Evolutionary conservation across 2,329 filamentous ascomycete genomes (phyloP).

Genomic region (Ophiostoma piceae): DNA sequence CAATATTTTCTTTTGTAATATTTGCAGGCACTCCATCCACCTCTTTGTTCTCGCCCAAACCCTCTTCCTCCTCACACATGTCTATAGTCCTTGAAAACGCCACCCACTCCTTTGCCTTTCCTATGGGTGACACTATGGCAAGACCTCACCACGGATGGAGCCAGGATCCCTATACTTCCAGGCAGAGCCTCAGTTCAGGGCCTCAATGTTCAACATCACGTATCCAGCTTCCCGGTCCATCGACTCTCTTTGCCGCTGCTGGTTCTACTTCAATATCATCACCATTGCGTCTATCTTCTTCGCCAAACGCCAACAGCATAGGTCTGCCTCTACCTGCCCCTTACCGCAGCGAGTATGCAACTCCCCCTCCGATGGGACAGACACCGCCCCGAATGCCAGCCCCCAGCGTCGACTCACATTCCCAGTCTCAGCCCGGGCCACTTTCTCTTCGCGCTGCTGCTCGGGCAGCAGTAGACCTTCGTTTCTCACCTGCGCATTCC

Average conservation of each 20-base stretch:
- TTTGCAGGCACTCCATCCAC: neutral
- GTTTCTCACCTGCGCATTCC: neutral
- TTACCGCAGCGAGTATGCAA: neutral
- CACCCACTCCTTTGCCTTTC: slow-evolving; percentile 33
- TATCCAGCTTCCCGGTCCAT: neutral
- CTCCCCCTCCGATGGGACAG: neutral
- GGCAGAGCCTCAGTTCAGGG: neutral
- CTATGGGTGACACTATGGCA: slow-evolving; percentile 37
- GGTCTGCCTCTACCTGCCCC: neutral
- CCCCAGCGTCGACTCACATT: neutral
- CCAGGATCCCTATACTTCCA: slow-evolving; percentile 28
- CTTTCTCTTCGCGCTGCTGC: neutral
- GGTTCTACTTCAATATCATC: neutral
- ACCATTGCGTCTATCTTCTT: neutral
- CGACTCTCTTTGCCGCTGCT: neutral
- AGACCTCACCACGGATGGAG: slow-evolving; percentile 34
- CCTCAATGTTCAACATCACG: neutral
- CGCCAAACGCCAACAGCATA: neutral
- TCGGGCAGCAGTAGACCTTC: neutral
- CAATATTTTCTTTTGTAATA: neutral
- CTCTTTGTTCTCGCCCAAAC: neutral
- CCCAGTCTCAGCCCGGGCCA: neutral
- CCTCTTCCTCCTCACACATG: slow-evolving; percentile 30
- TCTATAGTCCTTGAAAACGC: slow-evolving; percentile 32
- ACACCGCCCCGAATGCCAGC: neutral